phyloP scores from a whole-genome alignment of 2,329 filamentous ascomycete genomes.

The Microcyclosporella mali region DNA sequence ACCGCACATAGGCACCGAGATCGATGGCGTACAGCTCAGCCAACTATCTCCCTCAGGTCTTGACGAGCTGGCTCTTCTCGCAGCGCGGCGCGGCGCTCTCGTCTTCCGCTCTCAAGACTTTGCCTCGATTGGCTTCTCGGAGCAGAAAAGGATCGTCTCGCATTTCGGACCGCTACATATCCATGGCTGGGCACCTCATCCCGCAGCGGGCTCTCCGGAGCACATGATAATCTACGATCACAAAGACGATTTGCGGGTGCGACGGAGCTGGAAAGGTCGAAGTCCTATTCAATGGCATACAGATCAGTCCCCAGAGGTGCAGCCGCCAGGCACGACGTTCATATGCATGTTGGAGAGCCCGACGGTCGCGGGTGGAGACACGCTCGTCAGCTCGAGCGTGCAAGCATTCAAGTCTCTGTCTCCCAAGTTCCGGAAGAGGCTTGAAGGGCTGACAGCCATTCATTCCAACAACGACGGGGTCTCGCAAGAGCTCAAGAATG shows the following conservation, averaged over 20 bases:
- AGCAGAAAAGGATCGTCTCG: slow-evolving; percentile 8
- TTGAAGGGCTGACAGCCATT: slow-evolving; percentile 11
- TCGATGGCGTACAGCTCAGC: slow-evolving; percentile 7
- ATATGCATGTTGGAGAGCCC: slow-evolving; percentile 19
- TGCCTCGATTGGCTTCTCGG: slow-evolving; percentile 5
- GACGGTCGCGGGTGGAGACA: slow-evolving; percentile 3
- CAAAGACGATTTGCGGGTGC: slow-evolving; percentile 12
- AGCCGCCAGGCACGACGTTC: slow-evolving; percentile 28
- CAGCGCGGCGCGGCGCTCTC: slow-evolving; percentile 10
- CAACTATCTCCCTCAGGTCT: slow-evolving; percentile 7
- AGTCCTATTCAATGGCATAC: slow-evolving; percentile 8
- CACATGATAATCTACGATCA: slow-evolving; percentile 15
- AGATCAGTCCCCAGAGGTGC: slow-evolving; percentile 20
- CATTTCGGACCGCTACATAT: slow-evolving; percentile 17
- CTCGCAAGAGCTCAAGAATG: slow-evolving; percentile 23
- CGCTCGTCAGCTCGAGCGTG: slow-evolving; percentile 5
- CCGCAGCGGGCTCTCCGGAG: slow-evolving; percentile 5
- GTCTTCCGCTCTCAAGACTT: slow-evolving; percentile 16
- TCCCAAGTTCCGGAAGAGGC: slow-evolving; percentile 29
- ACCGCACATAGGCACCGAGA: slow-evolving; percentile 18
- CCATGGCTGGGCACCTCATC: slow-evolving; percentile 13
- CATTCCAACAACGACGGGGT: slow-evolving; percentile 8
- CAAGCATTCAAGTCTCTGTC: slow-evolving; percentile 22
- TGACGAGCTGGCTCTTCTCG: slow-evolving; percentile 10
- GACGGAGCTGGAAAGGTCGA: slow-evolving; percentile 9